Evolutionary conservation across 176 grass and related monocot genomes (phyloP).

Genomic region (Luzula sylvatica): DNA sequence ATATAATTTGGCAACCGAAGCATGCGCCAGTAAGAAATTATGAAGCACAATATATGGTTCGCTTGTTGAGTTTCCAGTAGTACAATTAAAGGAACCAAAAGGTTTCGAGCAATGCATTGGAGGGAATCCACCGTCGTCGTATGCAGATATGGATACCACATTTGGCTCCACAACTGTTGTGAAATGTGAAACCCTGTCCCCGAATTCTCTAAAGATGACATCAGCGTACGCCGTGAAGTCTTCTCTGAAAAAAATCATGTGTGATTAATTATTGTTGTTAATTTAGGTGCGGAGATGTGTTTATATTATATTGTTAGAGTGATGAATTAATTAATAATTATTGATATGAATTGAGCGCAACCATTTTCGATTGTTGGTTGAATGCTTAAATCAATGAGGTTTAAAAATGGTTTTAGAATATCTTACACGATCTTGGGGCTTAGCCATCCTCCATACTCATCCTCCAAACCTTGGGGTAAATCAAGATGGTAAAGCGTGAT

Average conservation of each 20-base stretch:
- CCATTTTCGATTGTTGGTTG: too few species aligned
- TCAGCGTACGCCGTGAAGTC: conserved; percentile 66
- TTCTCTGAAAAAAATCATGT: conserved; percentile 28
- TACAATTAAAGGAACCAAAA: conserved; percentile 34
- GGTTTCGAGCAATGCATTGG: conserved; percentile 58
- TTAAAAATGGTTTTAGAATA: neutral
- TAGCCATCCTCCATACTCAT: conserved; percentile 63
- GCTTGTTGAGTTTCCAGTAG: conserved; percentile 44
- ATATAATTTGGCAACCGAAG: conserved; percentile 49
- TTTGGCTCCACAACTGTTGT: conserved; percentile 71
- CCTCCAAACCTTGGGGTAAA: conserved; percentile 43
- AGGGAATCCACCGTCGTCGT: conserved; percentile 49
- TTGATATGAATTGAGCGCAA: too few species aligned
- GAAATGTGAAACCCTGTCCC: conserved; percentile 62
- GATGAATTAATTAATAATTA: too few species aligned
- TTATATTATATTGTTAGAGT: too few species aligned
- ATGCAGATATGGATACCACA: conserved; percentile 29
- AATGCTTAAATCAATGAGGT: too few species aligned
- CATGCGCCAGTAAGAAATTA: conserved; percentile 47
- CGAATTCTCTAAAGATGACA: conserved; percentile 70
- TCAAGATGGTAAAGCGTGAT: conserved; percentile 38
- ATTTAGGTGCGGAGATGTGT: too few species aligned
- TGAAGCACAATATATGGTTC: conserved; percentile 56
- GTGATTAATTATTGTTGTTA: neutral
- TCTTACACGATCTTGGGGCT: conserved; percentile 41